Conservation (phyloP, 495 filamentous ascomycete species). For the Daldinia bambusicola region DNA sequence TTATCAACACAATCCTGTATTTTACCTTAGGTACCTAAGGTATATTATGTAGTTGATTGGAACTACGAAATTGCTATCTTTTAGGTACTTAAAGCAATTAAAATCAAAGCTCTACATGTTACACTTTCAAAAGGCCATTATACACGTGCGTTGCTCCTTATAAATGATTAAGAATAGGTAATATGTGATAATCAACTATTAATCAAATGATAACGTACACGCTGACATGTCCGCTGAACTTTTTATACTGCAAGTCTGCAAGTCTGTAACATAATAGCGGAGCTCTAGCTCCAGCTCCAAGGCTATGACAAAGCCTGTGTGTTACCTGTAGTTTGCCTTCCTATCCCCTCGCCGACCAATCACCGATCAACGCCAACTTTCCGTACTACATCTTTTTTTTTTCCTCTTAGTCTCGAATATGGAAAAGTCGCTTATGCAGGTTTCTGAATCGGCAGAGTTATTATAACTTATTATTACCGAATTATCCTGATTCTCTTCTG, state of each 20-base stretch:
- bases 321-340: neutral
- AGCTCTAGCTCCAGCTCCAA: conserved; percentile 23
- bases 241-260: too few relatives aligned
- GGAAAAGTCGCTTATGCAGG: conserved; percentile 37
- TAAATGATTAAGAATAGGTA: neutral
- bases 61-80: too few relatives aligned
- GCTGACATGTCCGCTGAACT: conserved; percentile 9
- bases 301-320: neutral
- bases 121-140: conserved; percentile 20
- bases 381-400: conserved; percentile 13
- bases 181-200: neutral
- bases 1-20: too few relatives aligned
- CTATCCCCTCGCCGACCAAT: neutral
- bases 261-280: conserved; percentile 15
- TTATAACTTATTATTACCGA: conserved; percentile 19
- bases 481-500: conserved; percentile 31
- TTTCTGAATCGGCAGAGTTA: conserved; percentile 40
- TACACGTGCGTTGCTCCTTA: neutral
- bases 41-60: too few relatives aligned
- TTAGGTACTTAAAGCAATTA: too few relatives aligned
- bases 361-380: conserved; percentile 25
- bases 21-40: too few relatives aligned
- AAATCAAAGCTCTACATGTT: too few relatives aligned
- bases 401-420: conserved; percentile 17
- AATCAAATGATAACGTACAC: neutral